A percentile compares a stretch with the other conserved stretches of the same genome.
These are phyloP conservation scores for Oleoguttula mirabilis DNA, from an alignment of 495 filamentous ascomycete genomes.

Conservation along the genomic window DNA sequence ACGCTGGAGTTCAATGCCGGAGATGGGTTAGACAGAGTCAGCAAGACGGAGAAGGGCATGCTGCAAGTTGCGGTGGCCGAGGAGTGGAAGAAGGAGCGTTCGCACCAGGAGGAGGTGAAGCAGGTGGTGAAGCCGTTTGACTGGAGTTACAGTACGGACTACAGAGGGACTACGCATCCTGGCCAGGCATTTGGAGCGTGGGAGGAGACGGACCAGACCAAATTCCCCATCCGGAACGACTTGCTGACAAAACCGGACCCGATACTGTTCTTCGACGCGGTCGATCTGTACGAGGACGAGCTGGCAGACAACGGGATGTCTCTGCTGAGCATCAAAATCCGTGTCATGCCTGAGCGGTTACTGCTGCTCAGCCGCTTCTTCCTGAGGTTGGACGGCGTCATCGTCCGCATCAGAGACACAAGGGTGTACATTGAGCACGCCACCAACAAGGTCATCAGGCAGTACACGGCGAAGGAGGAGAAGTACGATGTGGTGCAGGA, in stretches of 20 bases:
- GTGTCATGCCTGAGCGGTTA: conserved; percentile 80
- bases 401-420: conserved; percentile 79
- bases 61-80: conserved; percentile 84
- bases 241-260: conserved; percentile 76
- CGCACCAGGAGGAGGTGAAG: conserved; percentile 75
- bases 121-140: conserved; percentile 93
- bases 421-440: conserved; percentile 84
- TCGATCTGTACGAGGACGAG: conserved; percentile 93
- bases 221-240: conserved; percentile 57
- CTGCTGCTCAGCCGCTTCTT: conserved; percentile 81
- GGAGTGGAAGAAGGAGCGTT: conserved; percentile 74
- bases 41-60: conserved; percentile 85
- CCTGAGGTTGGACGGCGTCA: conserved; percentile 80
- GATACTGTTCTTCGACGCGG: conserved; percentile 88
- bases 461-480: conserved; percentile 76
- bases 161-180: conserved; percentile 49
- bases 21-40: conserved; percentile 76
- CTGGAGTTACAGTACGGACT: conserved; percentile 90
- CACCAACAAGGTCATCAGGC: conserved; percentile 67
- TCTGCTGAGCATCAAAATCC: conserved; percentile 71
- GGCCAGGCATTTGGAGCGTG: conserved; percentile 3
- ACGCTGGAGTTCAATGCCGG: conserved; percentile 66
- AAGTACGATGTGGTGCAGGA: conserved; percentile 63
- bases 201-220: conserved; percentile 2
- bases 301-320: conserved; percentile 94